A percentile compares a stretch with the other conserved stretches of the same genome.
Evolutionary conservation across 2,329 filamentous ascomycete genomes (phyloP).

Genomic region (Penicillium sclerotigenum): DNA sequence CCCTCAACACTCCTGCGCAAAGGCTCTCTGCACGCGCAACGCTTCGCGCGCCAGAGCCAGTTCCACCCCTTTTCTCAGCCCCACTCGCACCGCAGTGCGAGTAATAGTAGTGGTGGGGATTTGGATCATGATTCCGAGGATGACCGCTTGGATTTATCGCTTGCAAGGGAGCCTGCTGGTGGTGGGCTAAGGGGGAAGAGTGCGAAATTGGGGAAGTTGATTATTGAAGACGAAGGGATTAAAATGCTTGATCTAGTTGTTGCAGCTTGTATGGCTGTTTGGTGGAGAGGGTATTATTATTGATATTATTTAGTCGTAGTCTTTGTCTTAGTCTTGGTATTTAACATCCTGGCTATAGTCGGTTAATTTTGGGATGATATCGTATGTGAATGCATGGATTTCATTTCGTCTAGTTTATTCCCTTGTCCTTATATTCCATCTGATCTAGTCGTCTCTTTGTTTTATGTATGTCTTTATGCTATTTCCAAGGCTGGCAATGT

Average conservation of each 20-base stretch:
- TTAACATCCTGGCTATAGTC: neutral
- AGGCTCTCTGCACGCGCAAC: conserved; percentile 25
- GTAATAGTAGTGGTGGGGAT: conserved; percentile 19
- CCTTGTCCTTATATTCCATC: neutral
- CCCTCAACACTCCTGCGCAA: conserved; percentile 29
- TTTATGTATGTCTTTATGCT: neutral
- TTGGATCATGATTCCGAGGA: conserved; percentile 27
- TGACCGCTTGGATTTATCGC: conserved; percentile 63
- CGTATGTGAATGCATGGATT: neutral
- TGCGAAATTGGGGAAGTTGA: conserved; percentile 90
- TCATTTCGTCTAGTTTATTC: neutral
- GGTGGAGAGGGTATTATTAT: conserved; percentile 77
- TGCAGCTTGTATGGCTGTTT: conserved; percentile 85
- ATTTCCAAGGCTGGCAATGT: neutral
- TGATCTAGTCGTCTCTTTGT: neutral
- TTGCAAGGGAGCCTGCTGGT: conserved; percentile 80
- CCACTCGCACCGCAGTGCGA: conserved; percentile 15
- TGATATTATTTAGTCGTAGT: conserved; percentile 4
- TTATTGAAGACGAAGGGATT: conserved; percentile 81
- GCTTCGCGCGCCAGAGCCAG: conserved; percentile 16
- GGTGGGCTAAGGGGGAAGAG: conserved; percentile 81
- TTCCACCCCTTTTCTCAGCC: conserved; percentile 8
- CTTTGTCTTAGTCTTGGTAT: neutral
- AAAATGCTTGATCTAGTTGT: conserved; percentile 96
- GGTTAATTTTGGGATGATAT: neutral